Percentiles rank a stretch among this genome's conserved stretches.
These are phyloP conservation scores for Condylostoma magnum DNA, from an alignment of 169 alveolate genomes.

Conservation along the genomic window DNA sequence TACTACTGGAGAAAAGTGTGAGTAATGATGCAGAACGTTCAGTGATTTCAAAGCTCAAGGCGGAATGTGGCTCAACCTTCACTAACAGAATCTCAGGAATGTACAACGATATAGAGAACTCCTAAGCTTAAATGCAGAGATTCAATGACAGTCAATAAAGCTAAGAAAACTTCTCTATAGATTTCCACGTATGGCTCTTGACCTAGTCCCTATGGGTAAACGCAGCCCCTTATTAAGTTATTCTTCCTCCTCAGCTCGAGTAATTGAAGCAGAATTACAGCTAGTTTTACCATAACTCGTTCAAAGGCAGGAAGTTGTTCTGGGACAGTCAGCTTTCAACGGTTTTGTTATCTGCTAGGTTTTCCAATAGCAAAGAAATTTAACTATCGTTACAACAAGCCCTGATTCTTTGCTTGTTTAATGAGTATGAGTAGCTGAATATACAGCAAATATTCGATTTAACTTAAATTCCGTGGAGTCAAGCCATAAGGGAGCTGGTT, in stretches of 20 bases:
- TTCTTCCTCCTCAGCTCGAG: slow-evolving; percentile 1
- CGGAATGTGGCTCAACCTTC: slow-evolving; percentile 57
- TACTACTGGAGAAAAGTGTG: slow-evolving; percentile 36
- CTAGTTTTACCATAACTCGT: background rate
- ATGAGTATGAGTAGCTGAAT: slow-evolving; percentile 3
- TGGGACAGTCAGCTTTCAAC: slow-evolving; percentile 31
- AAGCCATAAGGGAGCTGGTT: slow-evolving; percentile 11
- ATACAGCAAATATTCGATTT: slow-evolving; percentile 9
- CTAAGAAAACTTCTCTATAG: background rate
- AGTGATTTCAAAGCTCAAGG: slow-evolving; percentile 41
- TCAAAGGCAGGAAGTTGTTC: background rate
- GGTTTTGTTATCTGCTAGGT: slow-evolving; percentile 34
- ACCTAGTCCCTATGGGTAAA: slow-evolving; percentile 24
- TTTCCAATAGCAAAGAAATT: background rate
- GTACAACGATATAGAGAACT: slow-evolving; percentile 42
- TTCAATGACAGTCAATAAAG: slow-evolving; percentile 29
- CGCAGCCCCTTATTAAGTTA: background rate
- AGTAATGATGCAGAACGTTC: slow-evolving; percentile 48
- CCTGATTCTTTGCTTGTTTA: slow-evolving; percentile 31
- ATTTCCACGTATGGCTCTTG: slow-evolving; percentile 1
- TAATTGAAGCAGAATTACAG: background rate
- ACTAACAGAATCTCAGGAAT: slow-evolving; percentile 50
- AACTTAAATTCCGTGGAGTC: slow-evolving; percentile 30
- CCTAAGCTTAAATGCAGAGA: slow-evolving; percentile 27
- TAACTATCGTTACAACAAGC: slow-evolving; percentile 30